These are phyloP conservation scores for Pythium dissotocum DNA, from an alignment of 352 stramenopile genomes.

Conservation along the genomic window DNA sequence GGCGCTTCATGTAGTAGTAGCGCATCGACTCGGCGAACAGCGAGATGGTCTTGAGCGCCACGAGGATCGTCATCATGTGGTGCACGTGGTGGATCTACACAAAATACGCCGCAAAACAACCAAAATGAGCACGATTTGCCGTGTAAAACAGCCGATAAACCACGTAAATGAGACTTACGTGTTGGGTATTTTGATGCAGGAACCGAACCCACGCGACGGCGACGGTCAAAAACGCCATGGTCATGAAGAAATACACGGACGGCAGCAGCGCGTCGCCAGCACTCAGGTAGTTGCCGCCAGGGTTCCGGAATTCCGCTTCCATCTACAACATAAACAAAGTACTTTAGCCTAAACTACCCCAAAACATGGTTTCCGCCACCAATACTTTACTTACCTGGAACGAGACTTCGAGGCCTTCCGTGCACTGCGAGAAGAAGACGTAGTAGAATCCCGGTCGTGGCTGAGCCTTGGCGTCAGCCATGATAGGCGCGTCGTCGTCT, in stretches of 20 bases:
- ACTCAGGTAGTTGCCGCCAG: constrained; percentile 82
- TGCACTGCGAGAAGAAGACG: constrained; percentile 86
- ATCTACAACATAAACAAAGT: constrained; percentile 51
- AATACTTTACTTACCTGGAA: constrained; percentile 70
- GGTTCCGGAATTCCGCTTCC: constrained; percentile 81
- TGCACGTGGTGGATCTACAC: constrained; percentile 92
- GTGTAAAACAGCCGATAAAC: background rate
- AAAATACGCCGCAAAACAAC: background rate
- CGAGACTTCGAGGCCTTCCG: constrained; percentile 66
- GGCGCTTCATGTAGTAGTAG: constrained; percentile 95
- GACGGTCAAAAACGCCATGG: constrained; percentile 63
- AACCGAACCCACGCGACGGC: constrained; percentile 65
- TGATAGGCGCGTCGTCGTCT: constrained; percentile 8
- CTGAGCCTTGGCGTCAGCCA: constrained; percentile 21
- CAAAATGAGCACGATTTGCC: too few relatives aligned
- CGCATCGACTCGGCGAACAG: constrained; percentile 95
- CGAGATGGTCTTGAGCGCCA: constrained; percentile 92
- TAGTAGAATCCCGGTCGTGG: constrained; percentile 82
- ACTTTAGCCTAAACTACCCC: constrained; percentile 13
- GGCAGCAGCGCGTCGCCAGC: constrained; percentile 84
- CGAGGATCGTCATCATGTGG: constrained; percentile 94
- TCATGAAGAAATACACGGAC: constrained; percentile 81
- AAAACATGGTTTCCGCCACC: background rate
- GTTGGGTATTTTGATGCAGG: constrained; percentile 47
- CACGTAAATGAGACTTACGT: constrained; percentile 48